These are phyloP conservation scores for Oryza glumipatula DNA, from an alignment of 176 grass and related monocot species.

Conservation along the genomic window DNA sequence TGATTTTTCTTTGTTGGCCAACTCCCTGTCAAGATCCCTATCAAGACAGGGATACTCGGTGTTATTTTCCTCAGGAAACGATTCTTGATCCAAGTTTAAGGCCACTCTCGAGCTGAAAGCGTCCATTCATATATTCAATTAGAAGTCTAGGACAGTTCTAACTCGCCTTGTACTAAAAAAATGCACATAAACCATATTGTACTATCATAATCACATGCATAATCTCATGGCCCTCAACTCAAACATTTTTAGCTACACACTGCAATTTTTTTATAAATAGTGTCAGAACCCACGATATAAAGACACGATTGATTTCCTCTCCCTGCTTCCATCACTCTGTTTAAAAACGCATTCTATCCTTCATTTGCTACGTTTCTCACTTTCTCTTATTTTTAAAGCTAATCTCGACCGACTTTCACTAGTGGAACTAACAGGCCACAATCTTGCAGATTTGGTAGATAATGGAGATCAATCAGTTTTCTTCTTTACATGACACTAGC, in stretches of 20 bases:
- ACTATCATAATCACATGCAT: constrained; percentile 31
- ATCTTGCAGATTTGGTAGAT: constrained; percentile 13
- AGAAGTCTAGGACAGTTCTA: not conserved
- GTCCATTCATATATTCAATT: constrained; percentile 22
- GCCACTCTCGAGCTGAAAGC: constrained; percentile 10
- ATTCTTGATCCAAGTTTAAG: constrained; percentile 20
- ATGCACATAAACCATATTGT: not conserved
- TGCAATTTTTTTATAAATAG: not conserved
- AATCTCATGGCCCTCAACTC: not conserved
- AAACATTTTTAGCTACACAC: constrained; percentile 1
- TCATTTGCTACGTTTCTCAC: not conserved
- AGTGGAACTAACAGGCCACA: constrained; percentile 3
- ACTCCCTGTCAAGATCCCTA: not conserved
- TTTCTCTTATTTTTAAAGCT: constrained; percentile 4
- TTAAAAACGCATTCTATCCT: not conserved
- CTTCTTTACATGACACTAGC: not conserved
- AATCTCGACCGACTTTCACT: not conserved
- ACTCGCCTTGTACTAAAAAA: not conserved
- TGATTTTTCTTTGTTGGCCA: not conserved
- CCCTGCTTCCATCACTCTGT: not conserved
- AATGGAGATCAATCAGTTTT: not conserved
- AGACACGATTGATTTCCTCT: constrained; percentile 16
- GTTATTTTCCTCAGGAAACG: not conserved
- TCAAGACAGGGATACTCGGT: not conserved
- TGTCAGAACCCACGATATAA: constrained; percentile 2